These are phyloP conservation scores for Acer yangbiense DNA, from an alignment of 345 rosid species.

Conservation along the genomic window DNA sequence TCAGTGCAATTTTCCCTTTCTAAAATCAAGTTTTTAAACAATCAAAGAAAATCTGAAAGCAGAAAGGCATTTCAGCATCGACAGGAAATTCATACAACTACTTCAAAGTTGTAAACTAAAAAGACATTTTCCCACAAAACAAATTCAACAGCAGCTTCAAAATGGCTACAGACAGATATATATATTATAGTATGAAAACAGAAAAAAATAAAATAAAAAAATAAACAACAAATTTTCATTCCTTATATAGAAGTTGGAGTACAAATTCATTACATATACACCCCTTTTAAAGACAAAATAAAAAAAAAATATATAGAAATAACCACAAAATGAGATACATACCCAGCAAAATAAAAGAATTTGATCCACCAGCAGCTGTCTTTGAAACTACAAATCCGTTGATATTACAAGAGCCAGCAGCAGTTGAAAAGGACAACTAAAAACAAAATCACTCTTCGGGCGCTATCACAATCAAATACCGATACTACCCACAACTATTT, in stretches of 20 bases:
- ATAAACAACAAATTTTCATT: slow-evolving; percentile 21
- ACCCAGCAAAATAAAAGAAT: slow-evolving; percentile 36
- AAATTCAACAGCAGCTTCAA: too few relatives aligned
- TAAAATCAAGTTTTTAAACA: background rate
- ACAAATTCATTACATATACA: slow-evolving; percentile 38
- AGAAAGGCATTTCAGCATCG: too few relatives aligned
- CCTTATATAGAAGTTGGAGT: slow-evolving; percentile 22
- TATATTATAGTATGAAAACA: too few relatives aligned
- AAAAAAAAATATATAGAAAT: slow-evolving; percentile 13
- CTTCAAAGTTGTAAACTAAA: too few relatives aligned
- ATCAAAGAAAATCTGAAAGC: background rate
- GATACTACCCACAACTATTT: slow-evolving; percentile 27
- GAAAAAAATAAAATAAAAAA: too few relatives aligned
- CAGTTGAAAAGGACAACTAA: slow-evolving; percentile 1
- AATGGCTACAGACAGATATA: too few relatives aligned
- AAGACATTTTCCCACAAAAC: too few relatives aligned
- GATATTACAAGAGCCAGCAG: slow-evolving; percentile 32
- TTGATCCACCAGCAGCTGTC: slow-evolving; percentile 29
- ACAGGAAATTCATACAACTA: too few relatives aligned
- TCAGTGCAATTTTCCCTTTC: too few relatives aligned
- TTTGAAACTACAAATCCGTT: slow-evolving; percentile 33
- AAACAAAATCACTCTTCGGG: slow-evolving; percentile 34
- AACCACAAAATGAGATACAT: slow-evolving; percentile 34
- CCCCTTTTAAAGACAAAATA: slow-evolving; percentile 17
- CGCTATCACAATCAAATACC: slow-evolving; percentile 35